Percentiles rank a stretch among this genome's conserved stretches.
These are phyloP conservation scores for Chlamydomonas applanata DNA, from an alignment of 139 green algal species.

Conservation along the genomic window DNA sequence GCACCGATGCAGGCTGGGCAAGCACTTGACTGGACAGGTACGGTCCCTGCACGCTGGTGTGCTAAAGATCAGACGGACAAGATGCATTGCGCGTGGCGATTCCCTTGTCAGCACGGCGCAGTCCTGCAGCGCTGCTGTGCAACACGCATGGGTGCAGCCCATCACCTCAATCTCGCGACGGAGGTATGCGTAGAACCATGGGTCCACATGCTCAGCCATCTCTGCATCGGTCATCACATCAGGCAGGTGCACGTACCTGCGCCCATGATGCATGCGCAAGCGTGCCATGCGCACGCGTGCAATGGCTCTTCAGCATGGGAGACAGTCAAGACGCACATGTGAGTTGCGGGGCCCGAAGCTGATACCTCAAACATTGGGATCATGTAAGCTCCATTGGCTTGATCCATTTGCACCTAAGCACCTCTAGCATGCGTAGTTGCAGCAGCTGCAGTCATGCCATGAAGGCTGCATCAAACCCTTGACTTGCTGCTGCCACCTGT, in stretches of 20 bases:
- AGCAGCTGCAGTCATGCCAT: no score
- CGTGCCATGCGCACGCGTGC: neutral
- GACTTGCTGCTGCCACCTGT: no score
- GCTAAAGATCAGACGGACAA: no score
- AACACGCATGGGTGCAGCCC: neutral
- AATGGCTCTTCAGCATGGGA: neutral
- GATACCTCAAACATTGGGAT: no score
- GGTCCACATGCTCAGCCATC: slow-evolving; percentile 37
- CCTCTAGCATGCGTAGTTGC: no score
- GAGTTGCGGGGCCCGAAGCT: no score
- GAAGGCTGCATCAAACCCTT: no score
- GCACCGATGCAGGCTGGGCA: no score
- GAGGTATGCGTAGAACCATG: slow-evolving; percentile 55
- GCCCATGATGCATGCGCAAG: neutral
- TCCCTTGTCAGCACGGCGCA: neutral
- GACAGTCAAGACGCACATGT: neutral
- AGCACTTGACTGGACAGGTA: no score
- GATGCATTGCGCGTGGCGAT: neutral
- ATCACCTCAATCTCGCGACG: slow-evolving; percentile 30
- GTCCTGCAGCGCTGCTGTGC: neutral
- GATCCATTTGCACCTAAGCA: no score
- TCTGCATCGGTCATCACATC: slow-evolving; percentile 45
- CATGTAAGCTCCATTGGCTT: no score
- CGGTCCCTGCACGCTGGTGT: no score
- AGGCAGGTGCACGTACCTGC: slow-evolving; percentile 40